Evolutionary conservation across 495 filamentous ascomycete species (phyloP).

Genomic region (Penicillium salamii): DNA sequence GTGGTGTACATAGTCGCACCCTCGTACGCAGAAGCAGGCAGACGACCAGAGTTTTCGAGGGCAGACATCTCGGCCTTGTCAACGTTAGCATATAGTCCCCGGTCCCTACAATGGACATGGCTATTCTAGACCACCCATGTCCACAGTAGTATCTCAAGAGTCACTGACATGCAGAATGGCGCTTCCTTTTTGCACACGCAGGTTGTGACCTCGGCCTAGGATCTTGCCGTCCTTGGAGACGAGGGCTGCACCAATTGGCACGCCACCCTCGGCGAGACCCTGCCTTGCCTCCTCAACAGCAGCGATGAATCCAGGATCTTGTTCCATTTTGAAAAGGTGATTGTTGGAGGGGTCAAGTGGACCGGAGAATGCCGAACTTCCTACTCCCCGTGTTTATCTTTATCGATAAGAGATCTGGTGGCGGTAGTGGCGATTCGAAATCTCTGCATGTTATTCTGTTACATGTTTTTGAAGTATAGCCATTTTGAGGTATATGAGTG

Average conservation of each 20-base stretch:
- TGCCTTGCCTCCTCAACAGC: conserved; percentile 77
- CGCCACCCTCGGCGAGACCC: conserved; percentile 69
- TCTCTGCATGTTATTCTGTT: neutral
- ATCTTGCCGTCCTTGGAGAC: conserved; percentile 68
- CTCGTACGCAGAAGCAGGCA: conserved; percentile 67
- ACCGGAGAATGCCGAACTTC: conserved; percentile 15
- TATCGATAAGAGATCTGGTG: conserved; percentile 22
- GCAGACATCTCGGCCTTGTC: conserved; percentile 75
- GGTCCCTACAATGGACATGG: neutral
- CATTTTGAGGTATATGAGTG: too few species aligned
- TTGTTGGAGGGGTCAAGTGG: neutral
- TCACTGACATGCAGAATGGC: conserved; percentile 69
- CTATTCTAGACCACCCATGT: neutral
- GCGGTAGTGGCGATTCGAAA: conserved; percentile 1
- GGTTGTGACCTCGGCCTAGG: conserved; percentile 78
- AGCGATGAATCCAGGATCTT: conserved; percentile 48
- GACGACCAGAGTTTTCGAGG: conserved; percentile 73
- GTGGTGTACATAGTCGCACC: conserved; percentile 86
- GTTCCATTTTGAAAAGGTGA: conserved; percentile 34
- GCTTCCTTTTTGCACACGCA: conserved; percentile 74
- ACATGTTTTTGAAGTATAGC: neutral
- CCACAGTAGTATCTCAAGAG: neutral
- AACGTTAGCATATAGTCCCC: neutral
- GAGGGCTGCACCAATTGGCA: conserved; percentile 79
- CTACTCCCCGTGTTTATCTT: conserved; percentile 5